Evolutionary conservation across 1,284 basidiomycete genomes (phyloP), one percentile per base, ranked within the genome.

Genomic region (Boletus smithii): DNA sequence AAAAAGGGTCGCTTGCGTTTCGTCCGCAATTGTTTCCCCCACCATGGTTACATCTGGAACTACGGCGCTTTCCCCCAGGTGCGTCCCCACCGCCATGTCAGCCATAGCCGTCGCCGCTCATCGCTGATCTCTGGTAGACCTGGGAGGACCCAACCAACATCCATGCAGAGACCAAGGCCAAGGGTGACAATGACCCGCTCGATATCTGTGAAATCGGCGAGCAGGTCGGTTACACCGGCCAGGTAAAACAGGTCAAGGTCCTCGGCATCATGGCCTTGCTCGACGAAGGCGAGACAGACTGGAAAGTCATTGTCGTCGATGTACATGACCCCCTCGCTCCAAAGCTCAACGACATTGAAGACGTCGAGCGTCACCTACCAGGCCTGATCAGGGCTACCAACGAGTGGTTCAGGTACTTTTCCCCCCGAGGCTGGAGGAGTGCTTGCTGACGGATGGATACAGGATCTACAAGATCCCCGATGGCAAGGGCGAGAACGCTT

Each of bases 131-230:
- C 6, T 38, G 47, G 36, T 70, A 99, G 90, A 99, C 97, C 42
- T 99, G 95, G 95, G 97, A 99, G 70, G 97, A 99, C 73, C 97
- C 97, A 39, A 71, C 77, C 59, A 75, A 79, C 60, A 77, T 77
- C 47, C 95, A 99, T 73, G 80, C 94, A 49, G 97, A 99, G 79
- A 99, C 97, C 67, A 98, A 98, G 75, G 97, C 97, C 55, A 91
- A 90, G 75, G 97, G 97, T 53, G 97, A 99, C 79, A 97, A 99
- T 67, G 97, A 99, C 75, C 97, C 97, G 55, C 87, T 99, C 60
- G 97, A 99, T 73, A 95, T 99, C 55, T 98, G 97, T 73, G 97
- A 99, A 76, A 99, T 99, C 66, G 97, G 97, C 55, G 97, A 99
- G 73, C 92, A 95, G 69, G 91, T 99, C 62, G 97, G 95, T 57